These are phyloP conservation scores for Aspergillus arachidicola DNA, from an alignment of 2,329 filamentous ascomycete species.

Conservation along the genomic window DNA sequence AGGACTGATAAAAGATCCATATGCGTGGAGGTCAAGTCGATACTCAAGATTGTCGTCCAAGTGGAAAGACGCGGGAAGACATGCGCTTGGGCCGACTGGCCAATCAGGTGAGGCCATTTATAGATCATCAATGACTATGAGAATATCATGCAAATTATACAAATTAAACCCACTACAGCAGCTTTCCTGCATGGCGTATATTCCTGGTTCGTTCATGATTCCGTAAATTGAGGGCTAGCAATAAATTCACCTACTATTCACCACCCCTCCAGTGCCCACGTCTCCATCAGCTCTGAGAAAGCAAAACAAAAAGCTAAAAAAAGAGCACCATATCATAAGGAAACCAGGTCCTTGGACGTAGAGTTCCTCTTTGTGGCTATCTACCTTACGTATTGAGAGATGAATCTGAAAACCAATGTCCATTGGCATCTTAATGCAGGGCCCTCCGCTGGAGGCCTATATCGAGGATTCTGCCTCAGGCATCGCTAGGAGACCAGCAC, in stretches of 20 bases:
- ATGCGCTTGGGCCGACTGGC: neutral
- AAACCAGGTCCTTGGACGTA: too few species aligned
- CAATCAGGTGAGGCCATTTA: neutral
- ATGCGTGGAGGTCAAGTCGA: constrained; percentile 8
- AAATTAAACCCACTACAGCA: neutral
- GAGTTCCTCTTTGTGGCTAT: too few species aligned
- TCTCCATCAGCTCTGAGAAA: neutral
- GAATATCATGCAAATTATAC: neutral
- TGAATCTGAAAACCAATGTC: too few species aligned
- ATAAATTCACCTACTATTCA: neutral
- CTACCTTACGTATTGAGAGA: too few species aligned
- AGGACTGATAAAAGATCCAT: constrained; percentile 79
- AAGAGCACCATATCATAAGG: too few species aligned
- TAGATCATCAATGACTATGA: neutral
- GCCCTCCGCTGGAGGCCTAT: too few species aligned
- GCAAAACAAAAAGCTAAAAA: neutral
- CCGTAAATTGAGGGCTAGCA: neutral
- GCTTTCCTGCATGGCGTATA: neutral
- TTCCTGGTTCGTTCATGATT: too few species aligned
- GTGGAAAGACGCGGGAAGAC: neutral
- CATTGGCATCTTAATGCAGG: too few species aligned
- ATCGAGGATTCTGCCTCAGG: too few species aligned
- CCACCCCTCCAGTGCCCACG: neutral
- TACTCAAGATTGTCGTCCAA: neutral
- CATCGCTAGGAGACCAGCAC: too few species aligned